A percentile compares a stretch with the other conserved stretches of the same genome.
Conservation (phyloP, 2,329 filamentous ascomycete species). For the Beauveria varroae region DNA sequence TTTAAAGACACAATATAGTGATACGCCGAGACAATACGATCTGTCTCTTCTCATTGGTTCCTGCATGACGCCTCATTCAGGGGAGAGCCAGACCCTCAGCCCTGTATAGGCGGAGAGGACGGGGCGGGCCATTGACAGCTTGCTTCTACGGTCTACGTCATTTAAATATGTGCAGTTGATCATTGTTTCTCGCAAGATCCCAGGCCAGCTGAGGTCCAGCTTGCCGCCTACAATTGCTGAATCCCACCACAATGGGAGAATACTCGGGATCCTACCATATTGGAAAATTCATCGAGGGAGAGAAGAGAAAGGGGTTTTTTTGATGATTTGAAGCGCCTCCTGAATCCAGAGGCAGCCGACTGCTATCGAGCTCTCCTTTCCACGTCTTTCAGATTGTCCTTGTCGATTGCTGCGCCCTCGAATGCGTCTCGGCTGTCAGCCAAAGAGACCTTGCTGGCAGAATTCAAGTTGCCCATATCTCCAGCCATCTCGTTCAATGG, state of each 20-base stretch:
- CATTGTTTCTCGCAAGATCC: neutral
- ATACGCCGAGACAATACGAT: neutral
- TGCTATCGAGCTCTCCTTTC: too few species aligned
- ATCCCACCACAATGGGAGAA: neutral
- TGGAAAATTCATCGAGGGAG: too few species aligned
- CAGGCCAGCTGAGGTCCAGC: neutral
- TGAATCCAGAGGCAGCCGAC: neutral
- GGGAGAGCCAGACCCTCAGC: neutral
- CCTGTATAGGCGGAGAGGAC: neutral
- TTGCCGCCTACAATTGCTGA: neutral
- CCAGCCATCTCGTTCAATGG: too few species aligned
- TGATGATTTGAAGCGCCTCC: neutral
- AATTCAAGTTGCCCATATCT: too few species aligned
- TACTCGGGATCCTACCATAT: too few species aligned
- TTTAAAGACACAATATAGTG: neutral
- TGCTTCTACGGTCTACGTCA: neutral
- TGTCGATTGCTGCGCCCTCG: too few species aligned
- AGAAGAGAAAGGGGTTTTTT: neutral
- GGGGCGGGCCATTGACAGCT: neutral
- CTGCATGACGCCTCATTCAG: neutral
- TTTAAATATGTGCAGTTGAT: too few species aligned
- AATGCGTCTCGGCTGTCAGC: neutral
- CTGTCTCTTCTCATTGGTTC: neutral
- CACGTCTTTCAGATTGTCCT: too few species aligned
- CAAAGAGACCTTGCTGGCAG: neutral